phyloP scores from a whole-genome alignment of 1,284 basidiomycete species.

The Malassezia psittaci region DNA sequence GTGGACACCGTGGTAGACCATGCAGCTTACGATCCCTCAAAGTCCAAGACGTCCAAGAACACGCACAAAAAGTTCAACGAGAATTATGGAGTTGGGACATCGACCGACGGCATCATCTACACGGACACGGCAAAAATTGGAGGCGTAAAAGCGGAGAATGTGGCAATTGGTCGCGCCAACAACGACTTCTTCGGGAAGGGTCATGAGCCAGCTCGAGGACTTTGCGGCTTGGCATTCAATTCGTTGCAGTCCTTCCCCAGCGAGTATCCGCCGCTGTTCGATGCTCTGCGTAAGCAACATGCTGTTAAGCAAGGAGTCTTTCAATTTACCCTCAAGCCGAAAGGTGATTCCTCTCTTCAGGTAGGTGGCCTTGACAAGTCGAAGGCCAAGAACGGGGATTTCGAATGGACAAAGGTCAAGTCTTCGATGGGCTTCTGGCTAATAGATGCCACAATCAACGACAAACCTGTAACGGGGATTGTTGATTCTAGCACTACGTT shows the following conservation, averaged over 20 bases:
- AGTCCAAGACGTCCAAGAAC: constrained; percentile 22
- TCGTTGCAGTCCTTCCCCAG: constrained; percentile 24
- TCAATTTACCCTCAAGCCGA: constrained; percentile 52
- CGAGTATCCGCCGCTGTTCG: constrained; percentile 23
- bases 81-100: constrained; percentile 56
- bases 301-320: constrained; percentile 40
- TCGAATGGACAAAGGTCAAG: constrained; percentile 49
- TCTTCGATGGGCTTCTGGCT: constrained; percentile 44
- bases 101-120: constrained; percentile 54
- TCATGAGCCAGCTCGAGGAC: constrained; percentile 27
- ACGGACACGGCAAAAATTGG: constrained; percentile 52
- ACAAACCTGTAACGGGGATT: constrained; percentile 49
- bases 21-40: constrained; percentile 27
- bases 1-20: constrained; percentile 39
- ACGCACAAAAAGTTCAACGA: constrained; percentile 50
- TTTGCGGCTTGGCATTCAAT: constrained; percentile 48
- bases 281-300: constrained; percentile 20
- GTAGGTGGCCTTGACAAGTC: constrained; percentile 51
- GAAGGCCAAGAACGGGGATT: constrained; percentile 26
- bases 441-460: constrained; percentile 29
- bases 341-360: constrained; percentile 54
- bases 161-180: constrained; percentile 47
- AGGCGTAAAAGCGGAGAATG: constrained; percentile 41
- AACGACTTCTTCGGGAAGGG: constrained; percentile 32
- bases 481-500: constrained; percentile 54